phyloP scores from a whole-genome alignment of 2,329 filamentous ascomycete genomes.

The Aspergillus carbonarius region DNA sequence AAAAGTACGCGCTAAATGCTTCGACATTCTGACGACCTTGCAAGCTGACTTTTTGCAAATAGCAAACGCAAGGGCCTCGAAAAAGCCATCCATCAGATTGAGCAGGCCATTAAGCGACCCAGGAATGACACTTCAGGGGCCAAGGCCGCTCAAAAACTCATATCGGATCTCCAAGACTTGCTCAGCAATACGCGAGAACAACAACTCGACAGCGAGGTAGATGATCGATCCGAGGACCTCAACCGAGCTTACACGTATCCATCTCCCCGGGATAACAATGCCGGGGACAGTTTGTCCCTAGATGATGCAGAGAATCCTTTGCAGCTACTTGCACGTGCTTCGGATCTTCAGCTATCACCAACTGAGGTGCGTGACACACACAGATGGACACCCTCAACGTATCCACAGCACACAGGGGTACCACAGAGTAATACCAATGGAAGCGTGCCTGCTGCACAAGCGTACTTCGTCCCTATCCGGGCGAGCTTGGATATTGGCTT shows the following conservation, averaged over 20 bases:
- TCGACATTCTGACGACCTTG: neutral
- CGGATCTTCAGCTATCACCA: constrained; percentile 62
- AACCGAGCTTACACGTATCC: constrained; percentile 19
- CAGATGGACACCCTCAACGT: constrained; percentile 26
- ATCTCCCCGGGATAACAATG: constrained; percentile 26
- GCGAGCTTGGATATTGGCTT: constrained; percentile 63
- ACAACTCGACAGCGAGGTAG: constrained; percentile 27
- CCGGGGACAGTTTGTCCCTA: constrained; percentile 58
- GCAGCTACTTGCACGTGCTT: constrained; percentile 70
- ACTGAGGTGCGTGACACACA: constrained; percentile 24
- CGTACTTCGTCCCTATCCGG: constrained; percentile 66
- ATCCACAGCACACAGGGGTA: constrained; percentile 43
- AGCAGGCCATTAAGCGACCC: constrained; percentile 64
- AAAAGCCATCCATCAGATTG: constrained; percentile 71
- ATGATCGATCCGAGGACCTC: constrained; percentile 35
- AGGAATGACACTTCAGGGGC: constrained; percentile 46
- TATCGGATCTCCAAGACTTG: constrained; percentile 50
- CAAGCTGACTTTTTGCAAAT: constrained; percentile 12
- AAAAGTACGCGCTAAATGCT: constrained; percentile 58
- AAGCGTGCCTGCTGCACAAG: constrained; percentile 46
- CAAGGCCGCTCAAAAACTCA: constrained; percentile 44
- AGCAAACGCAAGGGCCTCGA: constrained; percentile 74
- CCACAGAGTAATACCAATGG: constrained; percentile 8
- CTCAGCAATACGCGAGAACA: constrained; percentile 50
- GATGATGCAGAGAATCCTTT: constrained; percentile 75